These are phyloP conservation scores for Colletotrichum eremochloae DNA, from an alignment of 2,329 filamentous ascomycete genomes.

Conservation along the genomic window DNA sequence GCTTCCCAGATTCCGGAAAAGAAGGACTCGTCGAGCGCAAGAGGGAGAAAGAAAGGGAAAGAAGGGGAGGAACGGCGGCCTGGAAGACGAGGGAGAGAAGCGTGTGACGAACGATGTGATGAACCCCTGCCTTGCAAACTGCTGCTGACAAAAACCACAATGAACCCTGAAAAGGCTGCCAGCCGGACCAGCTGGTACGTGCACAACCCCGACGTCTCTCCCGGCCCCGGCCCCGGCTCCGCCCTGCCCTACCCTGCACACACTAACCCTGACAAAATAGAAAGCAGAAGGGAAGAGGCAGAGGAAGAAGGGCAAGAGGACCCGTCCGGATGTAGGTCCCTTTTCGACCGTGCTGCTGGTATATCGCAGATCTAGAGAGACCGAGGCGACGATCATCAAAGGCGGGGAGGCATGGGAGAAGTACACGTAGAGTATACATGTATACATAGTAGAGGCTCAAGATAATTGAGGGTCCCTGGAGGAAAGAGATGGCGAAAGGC, in stretches of 20 bases:
- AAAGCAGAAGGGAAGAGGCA: background rate
- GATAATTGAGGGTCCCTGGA: background rate
- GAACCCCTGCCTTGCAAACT: conserved; percentile 29
- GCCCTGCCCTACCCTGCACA: background rate
- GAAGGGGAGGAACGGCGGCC: background rate
- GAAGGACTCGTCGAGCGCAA: conserved; percentile 21
- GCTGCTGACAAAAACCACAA: background rate
- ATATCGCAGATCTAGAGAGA: background rate
- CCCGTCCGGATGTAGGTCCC: too few species aligned
- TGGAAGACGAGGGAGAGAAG: conserved; percentile 1
- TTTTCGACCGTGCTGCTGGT: background rate
- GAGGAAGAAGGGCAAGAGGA: background rate
- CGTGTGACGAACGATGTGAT: conserved; percentile 30
- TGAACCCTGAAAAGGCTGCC: conserved; percentile 27
- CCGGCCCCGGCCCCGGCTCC: conserved; percentile 1
- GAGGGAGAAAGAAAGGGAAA: background rate
- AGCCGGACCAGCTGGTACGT: conserved; percentile 29
- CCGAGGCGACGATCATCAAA: background rate
- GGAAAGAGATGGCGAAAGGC: background rate
- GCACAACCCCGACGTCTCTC: conserved; percentile 22
- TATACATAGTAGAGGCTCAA: background rate
- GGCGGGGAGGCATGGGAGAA: background rate
- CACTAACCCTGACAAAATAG: background rate
- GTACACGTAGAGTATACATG: background rate
- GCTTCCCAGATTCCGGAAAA: conserved; percentile 37